These are phyloP conservation scores for Solanum stenotomum DNA, from an alignment of 257 asterid genomes.

Conservation along the genomic window DNA sequence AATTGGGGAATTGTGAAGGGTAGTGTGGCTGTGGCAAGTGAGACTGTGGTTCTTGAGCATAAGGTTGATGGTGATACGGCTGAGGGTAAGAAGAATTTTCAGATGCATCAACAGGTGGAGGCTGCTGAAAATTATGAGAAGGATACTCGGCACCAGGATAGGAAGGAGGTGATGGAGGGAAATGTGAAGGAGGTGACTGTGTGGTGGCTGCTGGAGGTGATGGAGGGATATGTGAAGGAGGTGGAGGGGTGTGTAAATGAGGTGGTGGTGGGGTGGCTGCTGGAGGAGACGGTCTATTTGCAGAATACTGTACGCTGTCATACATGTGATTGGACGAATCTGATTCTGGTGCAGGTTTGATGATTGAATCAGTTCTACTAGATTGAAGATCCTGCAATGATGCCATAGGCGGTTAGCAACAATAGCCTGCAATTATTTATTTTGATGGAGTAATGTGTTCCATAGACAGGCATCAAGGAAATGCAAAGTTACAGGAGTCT, in stretches of 20 bases:
- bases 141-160: slow-evolving; percentile 15
- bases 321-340: slow-evolving; percentile 2
- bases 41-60: slow-evolving; percentile 33
- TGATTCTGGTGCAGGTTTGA: slow-evolving; percentile 19
- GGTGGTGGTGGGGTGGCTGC: slow-evolving; percentile 28
- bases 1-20: slow-evolving; percentile 54
- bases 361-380: slow-evolving; percentile 21
- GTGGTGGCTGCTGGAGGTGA: slow-evolving; percentile 22
- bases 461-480: background rate
- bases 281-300: slow-evolving; percentile 22
- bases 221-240: slow-evolving; percentile 11
- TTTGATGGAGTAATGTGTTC: background rate
- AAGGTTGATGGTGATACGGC: slow-evolving; percentile 40
- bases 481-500: background rate
- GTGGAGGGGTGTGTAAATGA: slow-evolving; percentile 6
- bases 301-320: slow-evolving; percentile 27
- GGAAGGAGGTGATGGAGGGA: slow-evolving; percentile 12
- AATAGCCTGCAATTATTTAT: background rate
- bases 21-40: slow-evolving; percentile 44
- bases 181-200: slow-evolving; percentile 24
- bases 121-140: slow-evolving; percentile 20
- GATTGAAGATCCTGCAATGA: slow-evolving; percentile 48
- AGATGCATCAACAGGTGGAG: slow-evolving; percentile 34
- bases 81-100: slow-evolving; percentile 40
- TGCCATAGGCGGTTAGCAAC: background rate